Evolutionary conservation across 768 basidiomycete genomes (phyloP), one percentile per base, ranked within the genome.

Genomic region (Calocera cornea): DNA sequence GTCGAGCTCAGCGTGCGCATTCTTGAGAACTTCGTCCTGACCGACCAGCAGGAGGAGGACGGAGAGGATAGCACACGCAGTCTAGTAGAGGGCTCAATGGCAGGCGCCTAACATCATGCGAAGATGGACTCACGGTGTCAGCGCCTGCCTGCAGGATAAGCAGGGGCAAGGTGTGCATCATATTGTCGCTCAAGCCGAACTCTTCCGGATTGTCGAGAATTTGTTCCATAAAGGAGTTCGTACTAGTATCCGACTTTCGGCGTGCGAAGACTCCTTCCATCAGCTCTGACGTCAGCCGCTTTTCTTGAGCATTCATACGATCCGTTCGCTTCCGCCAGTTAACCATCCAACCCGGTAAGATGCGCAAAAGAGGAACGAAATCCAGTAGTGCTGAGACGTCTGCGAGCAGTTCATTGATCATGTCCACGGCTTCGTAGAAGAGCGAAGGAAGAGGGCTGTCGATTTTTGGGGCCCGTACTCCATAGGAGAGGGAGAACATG

Each of bases 1-100:
- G 34, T 67, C 47, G n/a, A 69, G 31, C 36, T 69, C 68, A 14
- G 47, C 66, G 12, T 41, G 66, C 50, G 66, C 66, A 22, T 63
- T 66, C 11, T 33, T 34, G 38, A 66, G 68, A 8, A 67, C 66
- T 31, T 63, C 49, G 8, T 65, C 65, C 19, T 68, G 64, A 36
- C 22, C 34, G 36, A 34, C 64, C 11, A 34, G 22, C 14, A 65
- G 36, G 14, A 65, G 40, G 19, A 41, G 10, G 11, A 41, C 40
- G 19, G 40, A 41, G 10, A 41, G 19, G 11, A 41, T 41, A 41
- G 40, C 40, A 19, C 11, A 41, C 10, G 40, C 40, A 10, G 40
- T 41, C 40, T 41, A 41, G 11, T 41, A 41, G 40, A 10, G 10
- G 19, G 40, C 40, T 10, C 40, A 19, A 41, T 41, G 10, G 10